Base-by-base conservation (phyloP, 1,284 basidiomycete species). In the Trichosporon inkin region DNA sequence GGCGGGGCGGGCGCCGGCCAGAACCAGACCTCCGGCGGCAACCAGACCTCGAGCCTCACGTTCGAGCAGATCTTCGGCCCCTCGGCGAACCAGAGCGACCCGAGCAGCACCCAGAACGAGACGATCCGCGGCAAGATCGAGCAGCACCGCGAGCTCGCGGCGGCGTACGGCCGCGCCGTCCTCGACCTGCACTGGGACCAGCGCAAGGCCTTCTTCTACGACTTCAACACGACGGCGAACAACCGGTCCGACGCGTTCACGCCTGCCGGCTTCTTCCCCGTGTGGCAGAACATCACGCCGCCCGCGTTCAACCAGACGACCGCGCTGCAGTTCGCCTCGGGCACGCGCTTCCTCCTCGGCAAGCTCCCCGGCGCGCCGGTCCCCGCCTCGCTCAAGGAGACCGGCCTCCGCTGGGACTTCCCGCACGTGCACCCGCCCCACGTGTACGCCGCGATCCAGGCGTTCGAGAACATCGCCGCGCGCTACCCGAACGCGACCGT, bases 151-250 rank as follows among this genome's bases (percentile, higher is more conserved):
- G 68, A 79, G 39, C 81, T 82, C 13, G 89, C 91, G 0, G 73
- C 80, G 0, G 78, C 78, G 4, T 80, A 92, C 49, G 83, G 84
- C 59, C 81, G 76, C 1, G 91, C 86, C 0, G 85, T 96, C 60
- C 79, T 94, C 41, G 93, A 96, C 71, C 83, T 97, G 10, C 82
- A 86, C 76, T 96, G 92, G 92, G 89, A 95, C 71, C 66, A 85
- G 0, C 77, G 78, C 3, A 90, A 89, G 80, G 81, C 91, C 22
- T 90, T 86, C 4, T 95, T 93, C 80, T 94, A 94, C 74, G 73
- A 75, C 63, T 74, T 71, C 64, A 90, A 90, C 76, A 76, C 86
- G 47, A 86, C 84, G 4, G 82, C 84, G 4, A 85, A 86, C 62
- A 71, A 82, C 10, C 84, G 87, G 59, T 86, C 85, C 62, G 72